These are phyloP conservation scores for Colletotrichum theobromicola DNA, from an alignment of 2,329 filamentous ascomycete species.

Conservation along the genomic window DNA sequence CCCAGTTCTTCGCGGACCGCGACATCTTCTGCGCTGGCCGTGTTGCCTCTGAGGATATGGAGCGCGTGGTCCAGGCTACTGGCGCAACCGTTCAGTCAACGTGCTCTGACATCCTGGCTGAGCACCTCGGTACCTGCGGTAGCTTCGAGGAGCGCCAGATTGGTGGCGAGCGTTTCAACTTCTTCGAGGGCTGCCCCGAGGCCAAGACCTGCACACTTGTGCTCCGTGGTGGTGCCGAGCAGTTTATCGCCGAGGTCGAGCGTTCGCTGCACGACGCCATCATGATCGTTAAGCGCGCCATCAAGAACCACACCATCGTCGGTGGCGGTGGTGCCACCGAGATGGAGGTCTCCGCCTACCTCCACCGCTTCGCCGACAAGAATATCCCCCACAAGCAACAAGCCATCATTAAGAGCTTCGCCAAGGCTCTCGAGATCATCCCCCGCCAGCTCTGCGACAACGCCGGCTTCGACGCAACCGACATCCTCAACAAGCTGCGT, in stretches of 20 bases:
- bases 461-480: conserved; percentile 96
- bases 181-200: conserved; percentile 94
- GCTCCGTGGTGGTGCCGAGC: conserved; percentile 93
- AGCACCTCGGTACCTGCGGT: conserved; percentile 91
- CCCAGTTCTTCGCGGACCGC: conserved; percentile 96
- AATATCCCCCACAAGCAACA: conserved; percentile 96
- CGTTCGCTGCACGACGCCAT: conserved; percentile 97
- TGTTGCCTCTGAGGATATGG: conserved; percentile 89
- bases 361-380: conserved; percentile 91
- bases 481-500: conserved; percentile 94
- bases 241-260: conserved; percentile 99
- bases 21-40: conserved; percentile 98
- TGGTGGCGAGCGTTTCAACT: conserved; percentile 96
- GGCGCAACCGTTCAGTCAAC: conserved; percentile 93
- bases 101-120: conserved; percentile 89
- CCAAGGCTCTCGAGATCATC: conserved; percentile 95
- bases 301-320: conserved; percentile 93
- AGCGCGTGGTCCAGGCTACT: conserved; percentile 93
- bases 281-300: conserved; percentile 99
- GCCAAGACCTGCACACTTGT: conserved; percentile 98
- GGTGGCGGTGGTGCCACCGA: conserved; percentile 93
- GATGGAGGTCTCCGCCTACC: conserved; percentile 95
- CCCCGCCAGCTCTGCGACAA: conserved; percentile 98
- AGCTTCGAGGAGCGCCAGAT: conserved; percentile 95
- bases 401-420: conserved; percentile 95